Conservation (phyloP, 768 basidiomycete species). For the Kwoniella mangroviensis region DNA sequence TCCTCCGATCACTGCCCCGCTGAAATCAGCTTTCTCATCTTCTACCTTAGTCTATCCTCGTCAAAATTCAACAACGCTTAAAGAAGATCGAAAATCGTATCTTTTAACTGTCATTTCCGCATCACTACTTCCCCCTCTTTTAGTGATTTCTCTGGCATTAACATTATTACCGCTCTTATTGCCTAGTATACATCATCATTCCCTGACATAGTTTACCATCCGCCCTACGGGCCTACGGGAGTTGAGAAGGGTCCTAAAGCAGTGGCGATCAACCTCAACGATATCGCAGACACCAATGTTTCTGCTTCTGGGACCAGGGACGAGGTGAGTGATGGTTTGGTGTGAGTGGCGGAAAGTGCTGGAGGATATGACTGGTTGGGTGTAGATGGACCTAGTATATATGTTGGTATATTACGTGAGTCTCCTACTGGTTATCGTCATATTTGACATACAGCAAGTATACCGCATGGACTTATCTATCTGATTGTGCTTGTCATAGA, state of each 20-base stretch:
- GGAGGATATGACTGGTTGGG: constrained; percentile 12
- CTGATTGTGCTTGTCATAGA: neutral
- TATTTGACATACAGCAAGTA: neutral
- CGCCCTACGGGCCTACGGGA: neutral
- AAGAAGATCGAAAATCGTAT: neutral
- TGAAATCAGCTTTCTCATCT: neutral
- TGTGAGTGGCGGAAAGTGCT: neutral
- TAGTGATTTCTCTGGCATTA: neutral
- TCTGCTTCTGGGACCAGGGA: too few species aligned
- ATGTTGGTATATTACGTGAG: constrained; percentile 19
- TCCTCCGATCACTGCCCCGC: neutral
- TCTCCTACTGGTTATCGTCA: neutral
- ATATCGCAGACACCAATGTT: too few species aligned
- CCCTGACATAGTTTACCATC: neutral
- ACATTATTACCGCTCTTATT: constrained; percentile 16
- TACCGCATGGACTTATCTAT: neutral
- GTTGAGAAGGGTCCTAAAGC: neutral
- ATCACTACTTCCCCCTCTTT: neutral
- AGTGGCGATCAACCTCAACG: neutral
- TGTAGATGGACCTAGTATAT: constrained; percentile 8
- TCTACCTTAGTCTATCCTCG: neutral
- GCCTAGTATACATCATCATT: neutral
- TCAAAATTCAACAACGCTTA: neutral
- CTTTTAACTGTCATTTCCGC: neutral
- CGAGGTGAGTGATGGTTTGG: neutral